Conservation (phyloP, 2,329 filamentous ascomycete genomes). For the Neoscytalidium dimidiatum region DNA sequence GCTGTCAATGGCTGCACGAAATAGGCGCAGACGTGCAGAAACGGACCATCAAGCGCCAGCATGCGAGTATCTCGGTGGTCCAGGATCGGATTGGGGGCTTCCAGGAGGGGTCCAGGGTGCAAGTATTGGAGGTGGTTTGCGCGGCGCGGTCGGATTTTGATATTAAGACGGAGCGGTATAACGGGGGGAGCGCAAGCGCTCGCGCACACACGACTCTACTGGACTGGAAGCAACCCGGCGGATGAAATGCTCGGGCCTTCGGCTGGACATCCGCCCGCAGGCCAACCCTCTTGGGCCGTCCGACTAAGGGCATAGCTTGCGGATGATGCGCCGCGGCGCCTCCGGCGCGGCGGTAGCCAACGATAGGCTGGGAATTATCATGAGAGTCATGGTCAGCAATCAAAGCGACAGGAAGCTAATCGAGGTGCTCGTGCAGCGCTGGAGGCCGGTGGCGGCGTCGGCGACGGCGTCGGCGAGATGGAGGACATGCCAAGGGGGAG, state of each 20-base stretch:
- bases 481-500: background rate
- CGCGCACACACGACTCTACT: background rate
- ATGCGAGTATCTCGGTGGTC: background rate
- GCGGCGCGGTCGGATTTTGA: background rate
- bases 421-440: background rate
- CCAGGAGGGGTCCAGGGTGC: background rate
- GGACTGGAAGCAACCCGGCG: background rate
- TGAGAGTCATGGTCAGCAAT: background rate
- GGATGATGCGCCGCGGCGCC: constrained; percentile 11
- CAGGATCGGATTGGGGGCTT: background rate
- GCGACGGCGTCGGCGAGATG: background rate
- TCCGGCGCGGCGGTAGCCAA: background rate
- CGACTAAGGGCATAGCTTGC: background rate
- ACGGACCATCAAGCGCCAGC: background rate
- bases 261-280: constrained; percentile 5
- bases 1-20: too few relatives aligned
- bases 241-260: background rate
- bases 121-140: background rate
- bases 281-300: background rate
- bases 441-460: background rate
- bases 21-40: too few relatives aligned
- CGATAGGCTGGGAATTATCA: background rate
- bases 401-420: background rate
- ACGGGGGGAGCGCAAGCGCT: background rate
- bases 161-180: background rate